Evolutionary conservation across 768 basidiomycete species (phyloP).

Genomic region (Termitomyces sp.): DNA sequence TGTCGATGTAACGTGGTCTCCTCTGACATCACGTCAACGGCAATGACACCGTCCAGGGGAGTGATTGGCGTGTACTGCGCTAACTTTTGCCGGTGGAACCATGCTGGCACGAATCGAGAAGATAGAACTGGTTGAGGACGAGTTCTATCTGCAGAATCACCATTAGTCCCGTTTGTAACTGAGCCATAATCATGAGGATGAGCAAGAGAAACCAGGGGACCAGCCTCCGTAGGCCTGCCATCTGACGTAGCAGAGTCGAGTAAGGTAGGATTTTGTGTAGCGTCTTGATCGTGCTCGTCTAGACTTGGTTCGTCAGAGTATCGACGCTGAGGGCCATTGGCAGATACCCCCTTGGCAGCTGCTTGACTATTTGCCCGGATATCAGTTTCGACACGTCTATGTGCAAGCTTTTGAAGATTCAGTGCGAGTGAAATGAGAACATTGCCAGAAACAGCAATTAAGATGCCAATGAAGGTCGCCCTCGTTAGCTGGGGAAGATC

Average conservation of each 20-base stretch:
- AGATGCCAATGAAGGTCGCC: conserved; percentile 68
- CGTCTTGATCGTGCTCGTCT: conserved; percentile 22
- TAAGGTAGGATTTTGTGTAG: not conserved
- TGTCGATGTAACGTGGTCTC: conserved; percentile 23
- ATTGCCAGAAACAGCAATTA: conserved; percentile 79
- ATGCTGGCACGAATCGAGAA: conserved; percentile 30
- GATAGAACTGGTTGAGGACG: conserved; percentile 13
- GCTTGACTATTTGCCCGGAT: conserved; percentile 12
- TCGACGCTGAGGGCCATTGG: not conserved
- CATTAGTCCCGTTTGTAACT: not conserved
- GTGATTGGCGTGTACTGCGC: not conserved
- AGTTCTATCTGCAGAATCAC: not conserved
- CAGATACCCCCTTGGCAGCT: not conserved
- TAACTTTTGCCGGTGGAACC: conserved; percentile 18
- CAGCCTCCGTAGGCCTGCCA: conserved; percentile 3
- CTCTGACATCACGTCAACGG: conserved; percentile 37
- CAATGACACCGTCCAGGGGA: conserved; percentile 18
- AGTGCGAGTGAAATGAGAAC: conserved; percentile 86
- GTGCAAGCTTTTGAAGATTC: conserved; percentile 91
- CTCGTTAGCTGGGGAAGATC: conserved; percentile 51
- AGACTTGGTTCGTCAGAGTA: conserved; percentile 13
- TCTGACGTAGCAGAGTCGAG: not conserved
- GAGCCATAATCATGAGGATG: conserved; percentile 12
- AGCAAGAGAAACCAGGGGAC: conserved; percentile 11
- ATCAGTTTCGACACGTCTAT: conserved; percentile 54